Conservation (phyloP, 169 alveolate species). For the Plasmodium sp. region DNA sequence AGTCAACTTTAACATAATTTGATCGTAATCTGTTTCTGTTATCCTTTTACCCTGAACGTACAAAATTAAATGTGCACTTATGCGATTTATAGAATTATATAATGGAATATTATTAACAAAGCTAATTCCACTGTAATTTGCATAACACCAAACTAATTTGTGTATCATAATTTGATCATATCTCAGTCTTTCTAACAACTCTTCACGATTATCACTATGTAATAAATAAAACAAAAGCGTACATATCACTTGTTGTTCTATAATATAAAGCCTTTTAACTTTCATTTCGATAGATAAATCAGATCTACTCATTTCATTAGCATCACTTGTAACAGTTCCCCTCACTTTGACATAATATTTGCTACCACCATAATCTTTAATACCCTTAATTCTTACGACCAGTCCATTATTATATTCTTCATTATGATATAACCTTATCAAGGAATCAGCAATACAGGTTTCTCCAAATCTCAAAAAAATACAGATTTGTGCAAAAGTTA, state of each 20-base stretch:
- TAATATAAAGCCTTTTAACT: not conserved
- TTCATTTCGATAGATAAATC: not conserved
- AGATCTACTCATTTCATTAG: not conserved
- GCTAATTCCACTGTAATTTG: not conserved
- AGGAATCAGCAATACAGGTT: too few species aligned
- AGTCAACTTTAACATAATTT: too few species aligned
- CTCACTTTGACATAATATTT: not conserved
- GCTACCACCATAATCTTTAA: not conserved
- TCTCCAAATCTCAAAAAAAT: too few species aligned
- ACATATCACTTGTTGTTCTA: not conserved
- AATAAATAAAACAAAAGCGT: not conserved
- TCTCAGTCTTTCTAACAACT: not conserved
- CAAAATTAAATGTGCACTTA: not conserved
- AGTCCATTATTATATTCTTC: not conserved
- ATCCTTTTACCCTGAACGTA: not conserved
- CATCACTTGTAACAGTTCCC: not conserved
- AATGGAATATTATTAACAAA: not conserved
- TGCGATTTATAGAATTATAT: not conserved
- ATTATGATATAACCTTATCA: too few species aligned
- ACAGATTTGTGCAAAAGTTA: too few species aligned
- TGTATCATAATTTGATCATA: not conserved
- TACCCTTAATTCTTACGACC: not conserved
- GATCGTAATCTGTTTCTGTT: too few species aligned
- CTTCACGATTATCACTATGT: not conserved
- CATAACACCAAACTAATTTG: not conserved